phyloP scores from a whole-genome alignment of 78 protist species.

The Dictyostelium firmibasis region DNA sequence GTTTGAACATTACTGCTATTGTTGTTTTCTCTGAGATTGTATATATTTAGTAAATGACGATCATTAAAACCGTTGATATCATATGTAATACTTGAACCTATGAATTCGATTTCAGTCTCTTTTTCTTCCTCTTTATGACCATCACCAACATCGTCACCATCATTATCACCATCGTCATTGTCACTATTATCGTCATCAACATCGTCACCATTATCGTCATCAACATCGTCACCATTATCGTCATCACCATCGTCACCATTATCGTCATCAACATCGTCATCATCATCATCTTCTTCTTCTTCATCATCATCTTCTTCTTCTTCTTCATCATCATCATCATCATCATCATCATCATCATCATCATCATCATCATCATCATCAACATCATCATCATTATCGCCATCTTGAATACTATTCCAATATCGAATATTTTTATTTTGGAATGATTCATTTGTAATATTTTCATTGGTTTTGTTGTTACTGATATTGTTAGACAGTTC shows the following conservation, averaged over 20 bases:
- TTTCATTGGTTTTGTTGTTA: neutral
- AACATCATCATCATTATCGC: too few species aligned
- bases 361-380: too few species aligned
- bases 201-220: neutral
- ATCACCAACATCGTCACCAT: neutral
- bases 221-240: neutral
- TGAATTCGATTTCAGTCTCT: neutral
- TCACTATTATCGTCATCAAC: neutral
- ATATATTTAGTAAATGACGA: too few species aligned
- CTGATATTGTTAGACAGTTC: neutral
- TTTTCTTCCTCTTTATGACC: neutral
- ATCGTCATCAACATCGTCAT: too few species aligned
- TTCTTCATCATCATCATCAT: too few species aligned
- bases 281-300: too few species aligned
- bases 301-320: too few species aligned
- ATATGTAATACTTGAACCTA: neutral
- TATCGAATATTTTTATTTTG: too few species aligned
- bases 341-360: too few species aligned
- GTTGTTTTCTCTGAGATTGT: too few species aligned
- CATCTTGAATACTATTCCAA: too few species aligned
- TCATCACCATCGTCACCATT: neutral
- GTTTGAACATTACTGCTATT: too few species aligned
- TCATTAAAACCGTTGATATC: neutral
- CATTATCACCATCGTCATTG: neutral
- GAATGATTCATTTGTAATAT: neutral